Percentiles rank a stretch among this genome's conserved stretches.
Conservation (phyloP, 257 asterid species). For the Solanum pinnatisectum region DNA sequence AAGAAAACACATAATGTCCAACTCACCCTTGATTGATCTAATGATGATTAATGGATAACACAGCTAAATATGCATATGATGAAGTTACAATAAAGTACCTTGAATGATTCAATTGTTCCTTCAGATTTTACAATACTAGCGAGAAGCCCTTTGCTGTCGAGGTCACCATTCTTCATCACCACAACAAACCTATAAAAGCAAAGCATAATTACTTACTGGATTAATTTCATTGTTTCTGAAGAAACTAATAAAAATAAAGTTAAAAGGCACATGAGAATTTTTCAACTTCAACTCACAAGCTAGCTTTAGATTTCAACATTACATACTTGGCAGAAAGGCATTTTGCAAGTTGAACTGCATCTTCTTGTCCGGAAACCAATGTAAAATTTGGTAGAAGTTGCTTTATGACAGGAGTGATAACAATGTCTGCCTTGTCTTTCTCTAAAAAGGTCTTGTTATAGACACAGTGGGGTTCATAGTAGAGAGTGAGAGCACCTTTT, state of each 20-base stretch:
- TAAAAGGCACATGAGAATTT: too few relatives aligned
- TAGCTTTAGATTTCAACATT: neutral
- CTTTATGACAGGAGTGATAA: conserved; percentile 80
- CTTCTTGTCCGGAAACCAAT: conserved; percentile 36
- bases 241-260: too few relatives aligned
- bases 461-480: conserved; percentile 92
- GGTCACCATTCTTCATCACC: conserved; percentile 84
- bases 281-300: too few relatives aligned
- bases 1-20: too few relatives aligned
- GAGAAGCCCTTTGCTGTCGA: conserved; percentile 74
- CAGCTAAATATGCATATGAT: neutral
- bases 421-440: conserved; percentile 57
- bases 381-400: conserved; percentile 69
- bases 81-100: neutral
- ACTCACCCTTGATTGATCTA: too few relatives aligned
- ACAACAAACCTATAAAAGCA: conserved; percentile 27
- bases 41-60: neutral
- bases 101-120: conserved; percentile 80
- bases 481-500: conserved; percentile 34
- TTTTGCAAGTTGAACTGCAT: conserved; percentile 49
- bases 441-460: conserved; percentile 39
- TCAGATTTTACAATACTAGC: conserved; percentile 38
- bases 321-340: conserved; percentile 52
- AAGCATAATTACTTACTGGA: too few relatives aligned
- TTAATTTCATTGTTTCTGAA: too few relatives aligned